Conservation (phyloP, 257 asterid genomes). For the Vinca minor region DNA sequence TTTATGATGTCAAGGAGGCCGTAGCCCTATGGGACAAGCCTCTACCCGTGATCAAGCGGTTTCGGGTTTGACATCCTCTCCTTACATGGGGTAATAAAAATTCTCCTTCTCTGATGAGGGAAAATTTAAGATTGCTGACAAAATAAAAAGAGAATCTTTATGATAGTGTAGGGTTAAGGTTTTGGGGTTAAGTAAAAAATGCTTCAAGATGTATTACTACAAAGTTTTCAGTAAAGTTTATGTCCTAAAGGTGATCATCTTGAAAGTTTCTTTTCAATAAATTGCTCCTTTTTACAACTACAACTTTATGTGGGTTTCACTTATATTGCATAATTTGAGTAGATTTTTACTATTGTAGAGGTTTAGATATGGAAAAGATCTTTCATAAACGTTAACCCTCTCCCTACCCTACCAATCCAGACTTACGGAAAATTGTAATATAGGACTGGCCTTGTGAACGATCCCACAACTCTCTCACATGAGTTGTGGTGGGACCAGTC, state of each 20-base stretch:
- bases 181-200: slow-evolving; percentile 14
- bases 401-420: slow-evolving; percentile 1
- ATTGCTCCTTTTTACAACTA: slow-evolving; percentile 15
- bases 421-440: too few species aligned
- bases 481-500: too few species aligned
- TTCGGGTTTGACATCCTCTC: too few species aligned
- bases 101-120: too few species aligned
- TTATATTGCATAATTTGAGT: not conserved
- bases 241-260: slow-evolving; percentile 6
- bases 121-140: too few species aligned
- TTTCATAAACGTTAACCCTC: not conserved
- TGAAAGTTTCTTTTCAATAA: slow-evolving; percentile 11
- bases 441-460: too few species aligned
- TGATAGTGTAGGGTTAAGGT: not conserved
- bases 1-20: too few species aligned
- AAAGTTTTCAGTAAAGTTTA: slow-evolving; percentile 11
- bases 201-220: slow-evolving; percentile 8
- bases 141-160: too few species aligned
- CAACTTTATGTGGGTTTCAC: slow-evolving; percentile 16
- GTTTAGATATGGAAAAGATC: not conserved
- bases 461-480: too few species aligned
- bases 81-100: too few species aligned
- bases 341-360: not conserved
- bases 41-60: too few species aligned
- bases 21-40: too few species aligned